Base-by-base conservation (phyloP, 495 filamentous ascomycete species). In the Gamarada debralockiae region DNA sequence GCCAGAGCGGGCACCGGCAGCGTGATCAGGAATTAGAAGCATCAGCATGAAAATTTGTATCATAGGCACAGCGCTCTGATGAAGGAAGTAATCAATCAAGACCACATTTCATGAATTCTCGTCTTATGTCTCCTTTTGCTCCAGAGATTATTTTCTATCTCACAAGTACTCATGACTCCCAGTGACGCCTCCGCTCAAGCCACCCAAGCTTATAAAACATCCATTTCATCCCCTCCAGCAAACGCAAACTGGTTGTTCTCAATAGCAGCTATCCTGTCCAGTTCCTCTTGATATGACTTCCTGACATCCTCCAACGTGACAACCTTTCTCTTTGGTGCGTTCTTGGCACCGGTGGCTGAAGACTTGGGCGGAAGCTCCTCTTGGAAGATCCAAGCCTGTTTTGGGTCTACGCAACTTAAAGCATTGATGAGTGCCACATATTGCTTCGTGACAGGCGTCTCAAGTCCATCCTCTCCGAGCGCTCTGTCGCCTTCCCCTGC, bases 401-500 rank as follows among this genome's bases (percentile, higher is more conserved):
- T 82, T 55, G 82, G 73, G 31, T 84, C 79, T n/a, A 96, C 89
- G 53, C 88, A 93, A 43, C 81, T 83, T 57, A 98, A 71, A 3
- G 88, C 80, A 64, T 98, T 97, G 70, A 97, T 92, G 33, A 97
- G 74, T 50, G 85, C 78, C 9, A 97, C 65, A 53, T 96, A 92
- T 57, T 85, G 83, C 68, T 71, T 79, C 54, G 72, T 81, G 53
- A 82, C 76, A n/a, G 73, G 74, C 14, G 79, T 76, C 47, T 79
- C 75, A 9, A 75, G 65, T 34, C 76, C 70, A 59, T 82, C 77
- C 34, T 76, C 67, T 42, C 75, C 67, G 70, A 57, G 52, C 56
- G 67, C 68, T 73, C 65, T 67, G 29, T 64, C 58, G 14, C 48
- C 61, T 22, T 58, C 55, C 12, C 75, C 78, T 10, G 80, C 70